phyloP scores from a whole-genome alignment of 2,329 filamentous ascomycete genomes.

The Annulohypoxylon truncatum region DNA sequence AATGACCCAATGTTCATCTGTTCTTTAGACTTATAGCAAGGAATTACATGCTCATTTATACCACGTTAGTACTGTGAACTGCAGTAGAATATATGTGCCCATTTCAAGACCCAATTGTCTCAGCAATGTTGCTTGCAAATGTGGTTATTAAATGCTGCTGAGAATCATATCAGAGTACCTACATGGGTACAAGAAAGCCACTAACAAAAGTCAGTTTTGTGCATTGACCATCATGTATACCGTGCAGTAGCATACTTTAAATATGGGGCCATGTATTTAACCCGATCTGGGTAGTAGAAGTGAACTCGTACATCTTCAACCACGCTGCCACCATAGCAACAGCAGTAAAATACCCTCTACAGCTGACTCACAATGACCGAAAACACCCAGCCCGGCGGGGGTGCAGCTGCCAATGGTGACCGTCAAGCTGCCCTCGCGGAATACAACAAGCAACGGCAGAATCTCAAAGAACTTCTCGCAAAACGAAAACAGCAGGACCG shows the following conservation, averaged over 20 bases:
- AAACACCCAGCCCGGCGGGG: constrained; percentile 45
- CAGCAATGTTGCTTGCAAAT: too few relatives aligned
- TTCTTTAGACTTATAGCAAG: not conserved
- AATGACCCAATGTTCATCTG: not conserved
- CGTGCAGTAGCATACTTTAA: not conserved
- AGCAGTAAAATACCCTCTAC: not conserved
- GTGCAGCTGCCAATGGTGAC: constrained; percentile 39
- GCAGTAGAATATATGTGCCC: too few relatives aligned
- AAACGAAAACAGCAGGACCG: constrained; percentile 45
- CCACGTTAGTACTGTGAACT: too few relatives aligned
- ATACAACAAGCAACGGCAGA: constrained; percentile 63
- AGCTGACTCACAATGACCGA: constrained; percentile 47
- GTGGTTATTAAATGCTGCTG: too few relatives aligned
- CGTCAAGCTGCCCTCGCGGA: constrained; percentile 50
- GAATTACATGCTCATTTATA: too few relatives aligned
- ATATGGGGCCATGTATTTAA: not conserved
- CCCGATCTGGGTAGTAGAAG: not conserved
- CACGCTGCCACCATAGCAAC: not conserved
- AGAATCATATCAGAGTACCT: too few relatives aligned
- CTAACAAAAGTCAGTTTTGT: too few relatives aligned
- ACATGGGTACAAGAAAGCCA: too few relatives aligned
- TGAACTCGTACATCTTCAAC: not conserved
- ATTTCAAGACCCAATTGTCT: too few relatives aligned
- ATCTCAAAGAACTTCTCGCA: constrained; percentile 61
- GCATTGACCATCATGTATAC: not conserved